These are phyloP conservation scores for Alternaria gansuensis DNA, from an alignment of 2,329 filamentous ascomycete species.

Conservation along the genomic window DNA sequence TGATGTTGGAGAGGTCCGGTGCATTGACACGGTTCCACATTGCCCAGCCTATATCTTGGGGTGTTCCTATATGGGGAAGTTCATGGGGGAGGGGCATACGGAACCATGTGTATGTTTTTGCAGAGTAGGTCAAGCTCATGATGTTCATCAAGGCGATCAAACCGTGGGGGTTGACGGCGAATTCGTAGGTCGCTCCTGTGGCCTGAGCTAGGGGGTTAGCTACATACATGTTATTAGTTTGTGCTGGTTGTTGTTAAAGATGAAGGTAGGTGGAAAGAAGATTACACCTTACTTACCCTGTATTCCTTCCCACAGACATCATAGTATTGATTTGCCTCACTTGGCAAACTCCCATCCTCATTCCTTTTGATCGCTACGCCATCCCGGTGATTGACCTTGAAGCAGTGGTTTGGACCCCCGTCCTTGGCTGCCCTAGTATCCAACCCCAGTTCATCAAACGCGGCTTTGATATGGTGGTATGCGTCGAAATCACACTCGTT, in stretches of 20 bases:
- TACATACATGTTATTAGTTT: too few relatives aligned
- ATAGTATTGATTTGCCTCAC: conserved; percentile 17
- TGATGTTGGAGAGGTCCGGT: conserved; percentile 9
- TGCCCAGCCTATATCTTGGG: conserved; percentile 23
- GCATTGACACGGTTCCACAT: conserved; percentile 22
- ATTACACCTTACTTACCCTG: neutral
- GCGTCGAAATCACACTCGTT: conserved; percentile 26
- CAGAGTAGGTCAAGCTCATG: conserved; percentile 13
- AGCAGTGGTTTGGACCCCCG: conserved; percentile 23
- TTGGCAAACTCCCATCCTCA: conserved; percentile 16
- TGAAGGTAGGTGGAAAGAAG: too few relatives aligned
- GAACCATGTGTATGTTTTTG: conserved; percentile 17
- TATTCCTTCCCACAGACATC: conserved; percentile 23
- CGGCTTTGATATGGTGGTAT: conserved; percentile 19
- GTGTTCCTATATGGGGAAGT: conserved; percentile 18
- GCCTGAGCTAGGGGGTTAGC: conserved; percentile 3
- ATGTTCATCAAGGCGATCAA: conserved; percentile 20
- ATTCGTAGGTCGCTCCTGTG: conserved; percentile 19
- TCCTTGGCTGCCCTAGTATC: conserved; percentile 17
- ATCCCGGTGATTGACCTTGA: conserved; percentile 21
- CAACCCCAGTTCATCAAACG: conserved; percentile 21
- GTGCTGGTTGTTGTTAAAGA: too few relatives aligned
- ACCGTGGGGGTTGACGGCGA: conserved; percentile 15
- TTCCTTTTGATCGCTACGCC: conserved; percentile 21
- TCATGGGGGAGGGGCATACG: conserved; percentile 11